Conservation (phyloP, 2,329 filamentous ascomycete genomes). For the Leptographium lundbergii region DNA sequence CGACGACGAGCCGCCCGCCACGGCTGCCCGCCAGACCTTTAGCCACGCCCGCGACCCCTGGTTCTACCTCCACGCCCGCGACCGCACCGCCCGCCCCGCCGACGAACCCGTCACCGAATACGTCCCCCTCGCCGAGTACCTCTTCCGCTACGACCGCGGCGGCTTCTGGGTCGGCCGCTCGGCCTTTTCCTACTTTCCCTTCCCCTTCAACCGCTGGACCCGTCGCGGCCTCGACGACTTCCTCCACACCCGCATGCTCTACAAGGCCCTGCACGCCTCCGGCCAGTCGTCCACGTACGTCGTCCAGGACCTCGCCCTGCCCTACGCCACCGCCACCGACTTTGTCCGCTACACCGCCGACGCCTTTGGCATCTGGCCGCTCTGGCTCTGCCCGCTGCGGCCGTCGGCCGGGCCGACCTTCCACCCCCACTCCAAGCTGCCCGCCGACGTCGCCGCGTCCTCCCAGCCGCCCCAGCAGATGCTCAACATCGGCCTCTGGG, state of each 20-base stretch:
- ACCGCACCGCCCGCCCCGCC: slow-evolving; percentile 16
- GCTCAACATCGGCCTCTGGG: slow-evolving; percentile 66
- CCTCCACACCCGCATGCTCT: slow-evolving; percentile 61
- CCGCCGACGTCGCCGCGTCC: background rate
- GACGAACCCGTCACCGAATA: slow-evolving; percentile 29
- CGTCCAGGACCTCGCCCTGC: slow-evolving; percentile 54
- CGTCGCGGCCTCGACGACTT: slow-evolving; percentile 62
- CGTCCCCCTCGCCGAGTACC: slow-evolving; percentile 57
- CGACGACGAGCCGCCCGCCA: slow-evolving; percentile 31
- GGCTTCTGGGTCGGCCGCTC: slow-evolving; percentile 61
- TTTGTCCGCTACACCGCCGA: slow-evolving; percentile 43
- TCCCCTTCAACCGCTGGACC: slow-evolving; percentile 51
- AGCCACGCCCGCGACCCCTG: slow-evolving; percentile 53
- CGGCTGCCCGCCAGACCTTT: slow-evolving; percentile 35
- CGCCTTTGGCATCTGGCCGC: slow-evolving; percentile 42
- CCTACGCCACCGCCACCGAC: slow-evolving; percentile 36
- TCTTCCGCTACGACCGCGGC: slow-evolving; percentile 65
- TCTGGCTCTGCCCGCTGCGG: slow-evolving; percentile 46
- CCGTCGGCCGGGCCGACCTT: slow-evolving; percentile 35
- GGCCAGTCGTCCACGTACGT: slow-evolving; percentile 53
- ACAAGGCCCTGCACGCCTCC: slow-evolving; percentile 56
- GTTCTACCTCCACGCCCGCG: slow-evolving; percentile 61
- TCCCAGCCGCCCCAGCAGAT: slow-evolving; percentile 23
- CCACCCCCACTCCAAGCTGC: slow-evolving; percentile 29
- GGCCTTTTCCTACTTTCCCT: slow-evolving; percentile 54